Evolutionary conservation across 495 filamentous ascomycete genomes (phyloP).

Genomic region (Penicillium malachiteum): DNA sequence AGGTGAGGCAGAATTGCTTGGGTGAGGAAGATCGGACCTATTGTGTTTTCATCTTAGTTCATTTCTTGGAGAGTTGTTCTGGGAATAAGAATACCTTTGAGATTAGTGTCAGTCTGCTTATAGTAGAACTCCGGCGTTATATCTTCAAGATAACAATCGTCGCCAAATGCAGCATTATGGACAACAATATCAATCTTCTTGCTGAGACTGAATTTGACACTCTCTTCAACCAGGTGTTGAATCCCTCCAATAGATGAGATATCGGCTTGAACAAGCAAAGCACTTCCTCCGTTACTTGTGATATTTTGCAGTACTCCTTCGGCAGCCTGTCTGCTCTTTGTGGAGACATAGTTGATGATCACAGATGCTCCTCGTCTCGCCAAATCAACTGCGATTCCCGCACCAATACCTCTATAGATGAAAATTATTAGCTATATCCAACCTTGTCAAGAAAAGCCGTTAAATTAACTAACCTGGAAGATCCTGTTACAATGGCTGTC

Average conservation of each 20-base stretch:
- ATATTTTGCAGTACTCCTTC: slow-evolving; percentile 22
- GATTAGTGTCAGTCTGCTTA: no score
- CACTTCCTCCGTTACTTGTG: slow-evolving; percentile 16
- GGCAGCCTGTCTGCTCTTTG: slow-evolving; percentile 29
- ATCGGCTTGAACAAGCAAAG: slow-evolving; percentile 38
- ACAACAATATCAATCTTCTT: slow-evolving; percentile 27
- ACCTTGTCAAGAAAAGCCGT: no score
- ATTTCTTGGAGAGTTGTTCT: no score
- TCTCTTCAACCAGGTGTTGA: slow-evolving; percentile 11
- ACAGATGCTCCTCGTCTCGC: slow-evolving; percentile 41
- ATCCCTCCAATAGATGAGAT: slow-evolving; percentile 22
- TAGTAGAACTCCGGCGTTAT: no score
- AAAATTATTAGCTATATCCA: no score
- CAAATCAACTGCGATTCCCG: slow-evolving; percentile 40
- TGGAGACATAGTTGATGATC: slow-evolving; percentile 31
- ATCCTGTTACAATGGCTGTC: no score
- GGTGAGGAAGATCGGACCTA: slow-evolving; percentile 34
- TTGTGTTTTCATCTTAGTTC: no score
- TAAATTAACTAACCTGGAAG: no score
- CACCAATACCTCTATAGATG: slow-evolving; percentile 44
- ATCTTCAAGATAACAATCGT: no score
- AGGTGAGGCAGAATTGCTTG: slow-evolving; percentile 43
- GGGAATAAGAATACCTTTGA: no score
- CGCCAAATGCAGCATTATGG: slow-evolving; percentile 5
- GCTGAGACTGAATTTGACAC: slow-evolving; percentile 11